Evolutionary conservation across 805 yeast species (phyloP), one percentile per base, ranked within the genome.

Genomic region (Teunomyces kruisii): DNA sequence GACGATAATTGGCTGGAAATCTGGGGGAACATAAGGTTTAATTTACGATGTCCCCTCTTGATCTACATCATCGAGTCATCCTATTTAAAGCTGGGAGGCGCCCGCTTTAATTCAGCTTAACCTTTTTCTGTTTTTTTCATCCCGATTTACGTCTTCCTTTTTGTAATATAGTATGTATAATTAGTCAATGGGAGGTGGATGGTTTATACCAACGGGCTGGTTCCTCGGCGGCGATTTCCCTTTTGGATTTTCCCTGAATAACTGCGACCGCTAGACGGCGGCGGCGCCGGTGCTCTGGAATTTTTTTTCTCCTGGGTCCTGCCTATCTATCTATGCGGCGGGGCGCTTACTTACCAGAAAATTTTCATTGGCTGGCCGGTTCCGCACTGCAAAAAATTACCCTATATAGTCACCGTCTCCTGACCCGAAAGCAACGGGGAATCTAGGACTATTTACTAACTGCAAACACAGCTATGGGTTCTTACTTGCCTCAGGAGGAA

Each of bases 401-500:
- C 24, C 10, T 29, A 29, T 26, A 17, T 29, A 22, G 17, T 29
- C 16, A 33, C n/a, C 24, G 39, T 22, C 17, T 5, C 35, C 22
- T 28, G 22, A 19, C 22, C 6, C 22, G 22, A 19, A 19, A 19
- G 6, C n/a, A n/a, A n/a, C n/a, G n/a, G 22, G 22, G 22, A 19
- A 4, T 19, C 38, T 16, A 12, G 9, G 7, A 16, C 32, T 26
- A 37, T 36, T 17, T 19, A 32, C 30, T 32, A 14, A 36, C 22
- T 19, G 22, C 41, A 32, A 19, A 31, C 32, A 32, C 36, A 35
- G 38, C 44, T 19, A 64, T 64, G 68, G 36, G 63, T 38, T 67
- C 73, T 13, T 72, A 70, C 61, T 51, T 71, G 45, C 70, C 68
- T 29, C 70, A 68, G 52, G 68, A 67, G 46, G 72, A 65, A 44